These are phyloP conservation scores for Fusarium citri DNA, from an alignment of 2,329 filamentous ascomycete genomes.

Conservation along the genomic window DNA sequence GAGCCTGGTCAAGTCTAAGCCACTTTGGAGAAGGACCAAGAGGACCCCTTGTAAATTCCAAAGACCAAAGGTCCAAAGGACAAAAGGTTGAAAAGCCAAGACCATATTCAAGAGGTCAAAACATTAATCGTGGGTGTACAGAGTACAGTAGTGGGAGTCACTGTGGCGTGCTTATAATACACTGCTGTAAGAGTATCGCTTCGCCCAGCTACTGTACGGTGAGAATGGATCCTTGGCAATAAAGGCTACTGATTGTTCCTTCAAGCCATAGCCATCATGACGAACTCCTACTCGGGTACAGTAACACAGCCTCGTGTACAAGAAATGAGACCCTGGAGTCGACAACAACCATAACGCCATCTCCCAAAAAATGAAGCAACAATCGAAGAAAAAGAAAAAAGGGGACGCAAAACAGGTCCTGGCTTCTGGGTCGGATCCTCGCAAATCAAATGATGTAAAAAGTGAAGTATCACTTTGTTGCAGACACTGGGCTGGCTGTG, in stretches of 20 bases:
- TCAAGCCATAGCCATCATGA: neutral
- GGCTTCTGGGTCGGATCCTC: neutral
- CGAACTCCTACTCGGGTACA: neutral
- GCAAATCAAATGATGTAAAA: neutral
- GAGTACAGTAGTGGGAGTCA: neutral
- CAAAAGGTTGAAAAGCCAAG: neutral
- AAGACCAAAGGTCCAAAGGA: neutral
- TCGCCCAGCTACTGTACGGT: constrained; percentile 15
- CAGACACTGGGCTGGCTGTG: constrained; percentile 13
- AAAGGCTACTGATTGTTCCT: neutral
- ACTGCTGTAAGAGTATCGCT: constrained; percentile 5
- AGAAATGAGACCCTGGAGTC: constrained; percentile 15
- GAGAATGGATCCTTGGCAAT: constrained; percentile 17
- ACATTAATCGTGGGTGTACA: constrained; percentile 12
- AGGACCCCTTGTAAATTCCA: constrained; percentile 13
- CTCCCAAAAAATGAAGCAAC: neutral
- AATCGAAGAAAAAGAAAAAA: constrained; percentile 11
- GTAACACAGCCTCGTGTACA: constrained; percentile 17
- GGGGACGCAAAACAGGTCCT: neutral
- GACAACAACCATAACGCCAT: constrained; percentile 26
- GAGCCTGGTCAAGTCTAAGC: constrained; percentile 36
- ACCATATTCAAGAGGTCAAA: constrained; percentile 23
- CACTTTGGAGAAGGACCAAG: constrained; percentile 24
- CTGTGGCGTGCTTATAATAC: constrained; percentile 26
- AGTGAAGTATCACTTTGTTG: constrained; percentile 25